Percentiles rank a stretch among this genome's conserved stretches.
phyloP scores from a whole-genome alignment of 2,329 filamentous ascomycete species.

The Colletotrichum godetiae region DNA sequence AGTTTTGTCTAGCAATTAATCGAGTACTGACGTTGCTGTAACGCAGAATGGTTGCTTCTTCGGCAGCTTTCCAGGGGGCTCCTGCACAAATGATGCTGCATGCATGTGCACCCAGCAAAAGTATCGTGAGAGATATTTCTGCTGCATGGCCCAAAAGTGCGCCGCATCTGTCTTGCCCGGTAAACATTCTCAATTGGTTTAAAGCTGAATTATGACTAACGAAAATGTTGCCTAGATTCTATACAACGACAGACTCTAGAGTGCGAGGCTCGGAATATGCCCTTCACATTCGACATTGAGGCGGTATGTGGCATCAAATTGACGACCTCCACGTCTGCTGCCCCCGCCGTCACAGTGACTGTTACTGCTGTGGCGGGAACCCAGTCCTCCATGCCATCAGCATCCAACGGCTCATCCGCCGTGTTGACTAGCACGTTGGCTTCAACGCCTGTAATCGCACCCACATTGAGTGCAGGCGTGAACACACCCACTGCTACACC shows the following conservation, averaged over 20 bases:
- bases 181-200: neutral
- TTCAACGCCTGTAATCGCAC: too few relatives aligned
- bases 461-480: too few relatives aligned
- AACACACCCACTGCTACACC: too few relatives aligned
- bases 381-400: too few relatives aligned
- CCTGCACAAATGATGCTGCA: conserved; percentile 9
- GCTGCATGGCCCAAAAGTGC: conserved; percentile 11
- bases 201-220: neutral
- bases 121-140: conserved; percentile 3
- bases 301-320: neutral
- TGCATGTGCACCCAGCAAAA: conserved; percentile 8
- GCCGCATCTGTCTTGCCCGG: neutral
- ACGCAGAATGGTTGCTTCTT: conserved; percentile 10
- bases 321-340: neutral
- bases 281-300: neutral
- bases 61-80: conserved; percentile 3
- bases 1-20: neutral
- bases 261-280: neutral
- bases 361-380: neutral
- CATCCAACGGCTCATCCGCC: too few relatives aligned
- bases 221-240: neutral
- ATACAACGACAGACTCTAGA: neutral
- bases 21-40: neutral
- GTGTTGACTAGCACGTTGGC: too few relatives aligned
- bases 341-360: neutral